Evolutionary conservation across 2,329 filamentous ascomycete species (phyloP).

Genomic region (Karstenula rhodostoma): DNA sequence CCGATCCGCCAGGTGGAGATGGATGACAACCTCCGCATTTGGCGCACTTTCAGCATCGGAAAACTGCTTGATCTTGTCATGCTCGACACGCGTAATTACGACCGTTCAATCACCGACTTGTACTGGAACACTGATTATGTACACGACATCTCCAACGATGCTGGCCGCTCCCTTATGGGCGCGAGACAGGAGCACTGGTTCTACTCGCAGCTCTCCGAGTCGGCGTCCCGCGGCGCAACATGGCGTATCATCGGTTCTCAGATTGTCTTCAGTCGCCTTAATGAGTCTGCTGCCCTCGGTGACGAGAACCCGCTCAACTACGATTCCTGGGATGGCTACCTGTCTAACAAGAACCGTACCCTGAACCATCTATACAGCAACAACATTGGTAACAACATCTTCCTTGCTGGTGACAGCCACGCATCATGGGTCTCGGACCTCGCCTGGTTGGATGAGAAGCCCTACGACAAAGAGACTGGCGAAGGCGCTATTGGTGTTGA

Average conservation of each 20-base stretch:
- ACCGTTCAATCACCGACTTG: slow-evolving; percentile 53
- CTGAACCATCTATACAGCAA: slow-evolving; percentile 71
- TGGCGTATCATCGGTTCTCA: slow-evolving; percentile 79
- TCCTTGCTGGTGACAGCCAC: slow-evolving; percentile 76
- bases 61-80: slow-evolving; percentile 52
- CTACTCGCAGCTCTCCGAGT: slow-evolving; percentile 60
- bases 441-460: slow-evolving; percentile 54
- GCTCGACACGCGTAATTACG: slow-evolving; percentile 51
- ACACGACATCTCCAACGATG: slow-evolving; percentile 70
- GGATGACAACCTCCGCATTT: slow-evolving; percentile 52
- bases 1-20: slow-evolving; percentile 54
- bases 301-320: slow-evolving; percentile 60
- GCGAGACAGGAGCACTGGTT: slow-evolving; percentile 75
- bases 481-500: slow-evolving; percentile 56
- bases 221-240: slow-evolving; percentile 68
- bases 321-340: slow-evolving; percentile 72
- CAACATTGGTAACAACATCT: slow-evolving; percentile 75
- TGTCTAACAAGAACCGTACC: slow-evolving; percentile 75
- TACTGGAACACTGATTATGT: slow-evolving; percentile 70
- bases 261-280: slow-evolving; percentile 70
- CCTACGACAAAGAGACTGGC: slow-evolving; percentile 51
- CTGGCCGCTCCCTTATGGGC: slow-evolving; percentile 75
- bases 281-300: slow-evolving; percentile 56
- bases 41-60: slow-evolving; percentile 49
- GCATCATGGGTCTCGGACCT: slow-evolving; percentile 64